These are phyloP conservation scores for Kluyveromyces siamensis DNA, from an alignment of 805 yeast genomes.

Conservation along the genomic window DNA sequence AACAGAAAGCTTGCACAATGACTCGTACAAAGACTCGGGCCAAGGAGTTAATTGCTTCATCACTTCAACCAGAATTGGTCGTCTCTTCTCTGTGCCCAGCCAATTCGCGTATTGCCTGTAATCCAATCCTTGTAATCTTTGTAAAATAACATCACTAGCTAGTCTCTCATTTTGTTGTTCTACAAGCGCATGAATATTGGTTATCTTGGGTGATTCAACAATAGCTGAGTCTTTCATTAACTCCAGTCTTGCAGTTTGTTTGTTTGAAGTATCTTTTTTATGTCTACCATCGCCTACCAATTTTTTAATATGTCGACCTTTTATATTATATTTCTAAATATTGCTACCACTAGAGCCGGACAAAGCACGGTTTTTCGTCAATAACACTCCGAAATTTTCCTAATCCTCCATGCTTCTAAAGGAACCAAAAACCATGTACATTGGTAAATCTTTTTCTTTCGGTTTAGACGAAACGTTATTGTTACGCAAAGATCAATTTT, in stretches of 20 bases:
- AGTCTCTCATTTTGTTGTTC: background rate
- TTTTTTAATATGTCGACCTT: too few relatives aligned
- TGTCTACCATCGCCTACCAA: too few relatives aligned
- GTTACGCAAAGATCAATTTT: too few relatives aligned
- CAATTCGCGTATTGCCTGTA: constrained; percentile 38
- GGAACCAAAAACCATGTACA: too few relatives aligned
- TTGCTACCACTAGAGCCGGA: too few relatives aligned
- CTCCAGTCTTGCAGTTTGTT: background rate
- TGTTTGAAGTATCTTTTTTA: too few relatives aligned
- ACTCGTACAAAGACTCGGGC: constrained; percentile 42
- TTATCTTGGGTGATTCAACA: constrained; percentile 16
- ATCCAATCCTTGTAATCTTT: constrained; percentile 20
- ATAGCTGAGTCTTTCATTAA: constrained; percentile 1
- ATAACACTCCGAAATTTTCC: too few relatives aligned
- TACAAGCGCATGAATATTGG: constrained; percentile 12
- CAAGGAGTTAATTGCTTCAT: constrained; percentile 35
- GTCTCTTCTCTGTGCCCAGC: constrained; percentile 28
- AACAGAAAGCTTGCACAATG: constrained; percentile 54
- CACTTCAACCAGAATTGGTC: constrained; percentile 27
- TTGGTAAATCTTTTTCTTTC: too few relatives aligned
- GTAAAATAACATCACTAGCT: constrained; percentile 21
- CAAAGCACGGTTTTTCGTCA: too few relatives aligned
- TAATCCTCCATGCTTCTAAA: too few relatives aligned
- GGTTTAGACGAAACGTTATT: too few relatives aligned
- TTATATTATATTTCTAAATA: too few relatives aligned